Evolutionary conservation across 768 basidiomycete genomes (phyloP).

Genomic region (Chiua virens): DNA sequence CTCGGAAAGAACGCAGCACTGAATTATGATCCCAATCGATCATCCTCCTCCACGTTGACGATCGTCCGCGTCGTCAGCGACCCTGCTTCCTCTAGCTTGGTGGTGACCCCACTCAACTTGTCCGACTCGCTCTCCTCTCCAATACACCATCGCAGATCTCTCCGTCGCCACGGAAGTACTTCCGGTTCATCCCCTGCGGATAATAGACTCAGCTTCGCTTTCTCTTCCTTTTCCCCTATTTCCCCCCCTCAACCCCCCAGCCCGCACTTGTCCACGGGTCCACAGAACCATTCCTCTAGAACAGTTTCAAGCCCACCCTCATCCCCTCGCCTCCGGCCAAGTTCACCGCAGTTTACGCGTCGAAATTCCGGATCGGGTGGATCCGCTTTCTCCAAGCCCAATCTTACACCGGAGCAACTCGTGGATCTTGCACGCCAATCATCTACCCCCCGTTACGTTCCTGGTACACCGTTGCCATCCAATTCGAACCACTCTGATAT

Average conservation of each 20-base stretch:
- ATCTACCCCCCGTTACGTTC: constrained; percentile 39
- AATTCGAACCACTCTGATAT: constrained; percentile 2
- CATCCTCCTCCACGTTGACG: constrained; percentile 64
- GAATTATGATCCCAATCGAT: constrained; percentile 52
- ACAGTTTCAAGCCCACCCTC: constrained; percentile 33
- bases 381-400: constrained; percentile 42
- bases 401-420: constrained; percentile 70
- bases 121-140: constrained; percentile 26
- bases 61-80: constrained; percentile 63
- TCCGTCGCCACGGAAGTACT: constrained; percentile 32
- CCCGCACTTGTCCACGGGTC: constrained; percentile 24
- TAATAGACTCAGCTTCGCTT: constrained; percentile 59
- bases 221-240: constrained; percentile 54
- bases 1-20: constrained; percentile 54
- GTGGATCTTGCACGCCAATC: constrained; percentile 70
- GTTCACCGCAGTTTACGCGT: constrained; percentile 41
- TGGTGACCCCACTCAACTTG: constrained; percentile 18
- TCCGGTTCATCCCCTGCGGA: constrained; percentile 30
- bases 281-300: constrained; percentile 33
- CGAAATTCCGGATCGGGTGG: constrained; percentile 34
- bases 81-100: constrained; percentile 23
- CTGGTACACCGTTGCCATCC: neutral
- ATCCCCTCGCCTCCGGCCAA: constrained; percentile 49
- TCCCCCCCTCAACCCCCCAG: constrained; percentile 19
- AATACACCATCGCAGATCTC: constrained; percentile 29